Evolutionary conservation across 2,329 filamentous ascomycete genomes (phyloP), one percentile per base, ranked within the genome.

Genomic region (Magnaporthiopsis rhizophila): DNA sequence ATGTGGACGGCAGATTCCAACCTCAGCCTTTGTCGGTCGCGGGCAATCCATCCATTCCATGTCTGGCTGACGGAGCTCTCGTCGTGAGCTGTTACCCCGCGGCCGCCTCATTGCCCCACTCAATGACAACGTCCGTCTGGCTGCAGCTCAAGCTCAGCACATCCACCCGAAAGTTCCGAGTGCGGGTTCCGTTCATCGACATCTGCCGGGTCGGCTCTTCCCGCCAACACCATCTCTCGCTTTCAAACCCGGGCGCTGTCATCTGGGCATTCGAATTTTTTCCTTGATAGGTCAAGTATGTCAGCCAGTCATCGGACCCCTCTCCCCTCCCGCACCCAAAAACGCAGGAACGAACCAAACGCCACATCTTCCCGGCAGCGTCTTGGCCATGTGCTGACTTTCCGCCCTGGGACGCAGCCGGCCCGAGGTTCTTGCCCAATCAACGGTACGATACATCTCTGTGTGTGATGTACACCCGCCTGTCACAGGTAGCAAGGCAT

Each of bases 401-500:
- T 50, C 45, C 45, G 45, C 18, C 45, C 45, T 50, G 3, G 45
- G 45, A 50, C 18, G 18, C 18, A 11, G 45, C 21, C 45, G 45
- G n/a, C 6, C 21, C 7, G 5, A 53, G 45, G 9, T 24, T 24
- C 6, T 24, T 6, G n/a, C 12, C 45, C 45, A 53, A 53, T 53
- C 45, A 28, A 26, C 57, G 18, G 3, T 30, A 30, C 28, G 28
- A 5, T 5, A 30, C 28, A 30, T 30, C 9, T 57, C 5, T 28
- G 12, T 21, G 2, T 30, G 62, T 63, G n/a, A 96, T 97, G 92
- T 89, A 93, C 77, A 84, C 85, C 67, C 86, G 92, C 69, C 76
- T 96, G 65, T 87, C 84, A 62, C 90, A 92, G 74, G 74, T 96
- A 67, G 81, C 87, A 66, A 84, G 88, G 73, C 91, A 96, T 74